These are phyloP conservation scores for Coriolopsis trogii DNA, from an alignment of 1,284 basidiomycete species.

Conservation along the genomic window DNA sequence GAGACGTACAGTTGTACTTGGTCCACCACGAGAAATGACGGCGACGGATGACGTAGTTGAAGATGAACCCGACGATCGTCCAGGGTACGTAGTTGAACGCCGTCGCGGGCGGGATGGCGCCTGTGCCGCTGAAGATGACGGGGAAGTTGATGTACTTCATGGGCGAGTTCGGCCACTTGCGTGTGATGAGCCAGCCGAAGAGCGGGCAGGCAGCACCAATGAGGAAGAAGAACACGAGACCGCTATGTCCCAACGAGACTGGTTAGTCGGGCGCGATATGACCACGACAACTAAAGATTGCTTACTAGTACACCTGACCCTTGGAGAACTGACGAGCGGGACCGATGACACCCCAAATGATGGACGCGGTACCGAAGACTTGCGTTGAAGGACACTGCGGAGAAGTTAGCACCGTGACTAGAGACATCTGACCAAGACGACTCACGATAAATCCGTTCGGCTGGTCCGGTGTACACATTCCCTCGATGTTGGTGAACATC, in stretches of 20 bases:
- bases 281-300: not conserved
- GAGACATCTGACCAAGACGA: not conserved
- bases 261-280: not conserved
- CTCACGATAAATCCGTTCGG: conserved; percentile 41
- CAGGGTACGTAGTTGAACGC: conserved; percentile 51
- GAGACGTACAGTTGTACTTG: conserved; percentile 50
- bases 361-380: conserved; percentile 46
- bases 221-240: conserved; percentile 58
- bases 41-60: conserved; percentile 57
- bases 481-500: conserved; percentile 54
- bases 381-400: conserved; percentile 40
- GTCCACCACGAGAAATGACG: conserved; percentile 57
- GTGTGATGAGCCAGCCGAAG: conserved; percentile 40
- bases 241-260: conserved; percentile 17
- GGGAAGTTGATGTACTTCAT: conserved; percentile 54
- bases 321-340: conserved; percentile 49
- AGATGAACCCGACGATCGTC: conserved; percentile 54
- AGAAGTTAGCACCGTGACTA: not conserved
- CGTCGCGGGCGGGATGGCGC: conserved; percentile 52
- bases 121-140: conserved; percentile 56
- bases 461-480: conserved; percentile 44
- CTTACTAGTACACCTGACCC: conserved; percentile 40
- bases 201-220: conserved; percentile 52
- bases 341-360: conserved; percentile 55
- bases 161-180: conserved; percentile 46